Percentiles rank a stretch among this genome's conserved stretches.
These are phyloP conservation scores for Albizia julibrissin DNA, from an alignment of 306 rosid species.

Conservation along the genomic window DNA sequence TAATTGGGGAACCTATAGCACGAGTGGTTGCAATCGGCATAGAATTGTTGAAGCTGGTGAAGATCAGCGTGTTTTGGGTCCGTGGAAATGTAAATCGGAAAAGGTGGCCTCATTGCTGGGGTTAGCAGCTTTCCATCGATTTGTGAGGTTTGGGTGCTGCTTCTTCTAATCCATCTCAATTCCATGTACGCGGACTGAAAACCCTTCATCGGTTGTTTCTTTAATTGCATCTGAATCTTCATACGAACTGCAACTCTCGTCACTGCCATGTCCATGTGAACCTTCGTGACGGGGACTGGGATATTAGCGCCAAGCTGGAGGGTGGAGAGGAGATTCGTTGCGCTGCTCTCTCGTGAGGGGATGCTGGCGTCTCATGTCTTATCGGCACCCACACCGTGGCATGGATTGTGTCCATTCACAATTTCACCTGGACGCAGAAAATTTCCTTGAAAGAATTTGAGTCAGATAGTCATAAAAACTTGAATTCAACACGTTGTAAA, in stretches of 20 bases:
- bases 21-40: conserved; percentile 55
- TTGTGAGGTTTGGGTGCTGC: conserved; percentile 20
- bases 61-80: conserved; percentile 53
- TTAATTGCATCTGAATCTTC: conserved; percentile 9
- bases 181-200: conserved; percentile 46
- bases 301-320: not conserved
- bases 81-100: conserved; percentile 69
- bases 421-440: no score
- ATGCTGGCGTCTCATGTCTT: not conserved
- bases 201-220: conserved; percentile 18
- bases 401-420: no score
- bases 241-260: conserved; percentile 21
- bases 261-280: conserved; percentile 30
- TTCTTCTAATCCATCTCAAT: conserved; percentile 47
- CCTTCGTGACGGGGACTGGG: not conserved
- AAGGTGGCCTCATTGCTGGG: conserved; percentile 7
- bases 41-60: conserved; percentile 56
- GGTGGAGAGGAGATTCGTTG: not conserved
- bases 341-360: not conserved
- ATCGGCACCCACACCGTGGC: no score
- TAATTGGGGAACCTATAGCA: conserved; percentile 47
- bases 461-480: no score
- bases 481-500: no score
- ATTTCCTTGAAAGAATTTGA: no score
- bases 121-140: not conserved